phyloP scores from a whole-genome alignment of 768 basidiomycete genomes.

The Suillus weaverae region DNA sequence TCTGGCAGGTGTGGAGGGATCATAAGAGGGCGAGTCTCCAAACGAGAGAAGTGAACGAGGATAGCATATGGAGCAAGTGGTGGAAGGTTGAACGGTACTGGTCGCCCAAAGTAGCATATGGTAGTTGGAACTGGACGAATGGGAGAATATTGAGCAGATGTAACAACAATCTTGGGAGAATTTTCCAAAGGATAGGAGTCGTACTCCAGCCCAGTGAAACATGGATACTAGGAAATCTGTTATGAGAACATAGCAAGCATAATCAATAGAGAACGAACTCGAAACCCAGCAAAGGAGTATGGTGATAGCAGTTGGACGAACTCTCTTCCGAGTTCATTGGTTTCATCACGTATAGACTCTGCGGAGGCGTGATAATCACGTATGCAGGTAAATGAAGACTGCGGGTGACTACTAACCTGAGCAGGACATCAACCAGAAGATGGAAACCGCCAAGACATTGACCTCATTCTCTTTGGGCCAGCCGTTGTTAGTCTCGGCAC shows the following conservation, averaged over 20 bases:
- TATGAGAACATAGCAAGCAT: constrained; percentile 12
- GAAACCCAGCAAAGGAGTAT: constrained; percentile 50
- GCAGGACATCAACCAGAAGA: constrained; percentile 48
- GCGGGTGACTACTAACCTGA: constrained; percentile 29
- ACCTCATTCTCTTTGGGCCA: constrained; percentile 51
- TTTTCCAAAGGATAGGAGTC: constrained; percentile 24
- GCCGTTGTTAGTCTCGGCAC: constrained; percentile 38
- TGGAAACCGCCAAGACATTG: constrained; percentile 46
- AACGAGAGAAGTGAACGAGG: constrained; percentile 47
- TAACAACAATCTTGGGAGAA: constrained; percentile 13
- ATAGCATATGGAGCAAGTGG: constrained; percentile 47
- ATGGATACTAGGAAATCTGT: constrained; percentile 31
- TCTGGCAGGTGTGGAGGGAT: constrained; percentile 44
- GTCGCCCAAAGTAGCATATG: constrained; percentile 45
- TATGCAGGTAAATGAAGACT: background rate
- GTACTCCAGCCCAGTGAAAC: constrained; percentile 39
- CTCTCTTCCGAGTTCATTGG: constrained; percentile 30
- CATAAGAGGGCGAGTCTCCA: constrained; percentile 34
- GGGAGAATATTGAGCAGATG: constrained; percentile 31
- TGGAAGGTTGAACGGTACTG: constrained; percentile 36
- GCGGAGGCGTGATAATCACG: constrained; percentile 6
- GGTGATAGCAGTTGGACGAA: constrained; percentile 41
- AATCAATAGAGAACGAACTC: constrained; percentile 36
- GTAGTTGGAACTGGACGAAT: constrained; percentile 30
- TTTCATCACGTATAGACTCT: constrained; percentile 39